Evolutionary conservation across 2,329 filamentous ascomycete genomes (phyloP).

Genomic region (Davidsoniella eucalypti): DNA sequence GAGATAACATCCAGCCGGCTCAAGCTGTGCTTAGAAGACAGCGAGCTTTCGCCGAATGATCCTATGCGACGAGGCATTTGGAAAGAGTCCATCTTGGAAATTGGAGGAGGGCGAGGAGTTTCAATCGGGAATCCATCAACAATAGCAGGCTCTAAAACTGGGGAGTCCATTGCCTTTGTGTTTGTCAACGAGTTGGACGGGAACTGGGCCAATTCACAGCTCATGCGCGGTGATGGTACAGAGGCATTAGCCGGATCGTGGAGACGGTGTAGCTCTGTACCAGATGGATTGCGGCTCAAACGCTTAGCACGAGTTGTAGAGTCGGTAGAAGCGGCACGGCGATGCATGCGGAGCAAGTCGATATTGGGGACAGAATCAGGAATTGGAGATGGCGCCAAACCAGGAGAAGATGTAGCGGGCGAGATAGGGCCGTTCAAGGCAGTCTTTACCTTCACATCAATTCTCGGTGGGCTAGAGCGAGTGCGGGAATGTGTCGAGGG

Average conservation of each 20-base stretch:
- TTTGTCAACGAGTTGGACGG: neutral
- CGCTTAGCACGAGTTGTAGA: conserved; percentile 4
- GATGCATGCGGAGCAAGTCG: neutral
- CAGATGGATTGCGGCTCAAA: conserved; percentile 2
- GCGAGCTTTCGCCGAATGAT: neutral
- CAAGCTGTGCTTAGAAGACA: conserved; percentile 7
- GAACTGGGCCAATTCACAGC: neutral
- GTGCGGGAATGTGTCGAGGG: conserved; percentile 2
- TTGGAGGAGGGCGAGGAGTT: conserved; percentile 7
- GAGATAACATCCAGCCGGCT: conserved; percentile 9
- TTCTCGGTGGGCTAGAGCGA: conserved; percentile 4
- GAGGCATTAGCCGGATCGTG: neutral
- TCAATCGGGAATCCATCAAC: conserved; percentile 10
- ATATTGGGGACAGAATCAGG: conserved; percentile 7
- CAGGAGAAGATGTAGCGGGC: conserved; percentile 6
- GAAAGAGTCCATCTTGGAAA: conserved; percentile 4
- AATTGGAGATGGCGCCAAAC: conserved; percentile 9
- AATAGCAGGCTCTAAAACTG: conserved; percentile 4
- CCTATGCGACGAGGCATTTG: neutral
- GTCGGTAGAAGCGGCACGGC: conserved; percentile 7
- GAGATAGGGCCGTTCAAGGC: neutral
- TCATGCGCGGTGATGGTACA: neutral
- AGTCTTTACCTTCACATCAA: conserved; percentile 4
- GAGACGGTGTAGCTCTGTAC: conserved; percentile 4
- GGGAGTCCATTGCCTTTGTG: neutral